Evolutionary conservation across 2,329 filamentous ascomycete species (phyloP).

Genomic region (Zasmidium citrigriseum): DNA sequence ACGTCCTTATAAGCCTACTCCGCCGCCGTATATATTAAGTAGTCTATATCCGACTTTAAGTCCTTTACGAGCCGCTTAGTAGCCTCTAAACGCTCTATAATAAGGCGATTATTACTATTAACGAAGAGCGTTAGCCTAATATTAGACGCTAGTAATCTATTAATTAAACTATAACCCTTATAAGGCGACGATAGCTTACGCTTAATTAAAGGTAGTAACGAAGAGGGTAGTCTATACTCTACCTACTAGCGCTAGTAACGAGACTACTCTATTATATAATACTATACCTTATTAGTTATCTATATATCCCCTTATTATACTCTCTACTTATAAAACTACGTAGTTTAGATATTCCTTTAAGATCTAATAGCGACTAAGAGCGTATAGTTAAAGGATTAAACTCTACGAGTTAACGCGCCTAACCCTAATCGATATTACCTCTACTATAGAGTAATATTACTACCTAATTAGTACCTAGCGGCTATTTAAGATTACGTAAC

Average conservation of each 20-base stretch:
- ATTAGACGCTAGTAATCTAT: not conserved
- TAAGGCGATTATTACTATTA: not conserved
- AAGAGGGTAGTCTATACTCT: not conserved
- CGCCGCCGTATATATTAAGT: constrained; percentile 1
- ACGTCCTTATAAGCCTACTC: constrained; percentile 6
- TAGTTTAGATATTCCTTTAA: not conserved
- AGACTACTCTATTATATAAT: not conserved
- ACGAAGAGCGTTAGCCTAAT: not conserved
- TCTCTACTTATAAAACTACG: not conserved
- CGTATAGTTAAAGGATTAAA: not conserved
- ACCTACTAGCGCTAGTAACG: not conserved
- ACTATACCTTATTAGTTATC: not conserved
- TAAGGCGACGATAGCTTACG: not conserved
- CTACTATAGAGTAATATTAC: too few species aligned
- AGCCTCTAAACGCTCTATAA: not conserved
- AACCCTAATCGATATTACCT: not conserved
- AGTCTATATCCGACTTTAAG: not conserved
- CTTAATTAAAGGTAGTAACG: not conserved
- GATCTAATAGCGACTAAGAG: not conserved
- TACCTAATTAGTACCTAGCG: too few species aligned
- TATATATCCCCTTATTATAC: not conserved
- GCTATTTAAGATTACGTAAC: too few species aligned
- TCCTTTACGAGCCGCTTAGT: not conserved
- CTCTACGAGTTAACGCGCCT: not conserved
- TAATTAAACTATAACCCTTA: too few species aligned